phyloP scores from a whole-genome alignment of 2,329 filamentous ascomycete species.

The Trichoderma sp. region DNA sequence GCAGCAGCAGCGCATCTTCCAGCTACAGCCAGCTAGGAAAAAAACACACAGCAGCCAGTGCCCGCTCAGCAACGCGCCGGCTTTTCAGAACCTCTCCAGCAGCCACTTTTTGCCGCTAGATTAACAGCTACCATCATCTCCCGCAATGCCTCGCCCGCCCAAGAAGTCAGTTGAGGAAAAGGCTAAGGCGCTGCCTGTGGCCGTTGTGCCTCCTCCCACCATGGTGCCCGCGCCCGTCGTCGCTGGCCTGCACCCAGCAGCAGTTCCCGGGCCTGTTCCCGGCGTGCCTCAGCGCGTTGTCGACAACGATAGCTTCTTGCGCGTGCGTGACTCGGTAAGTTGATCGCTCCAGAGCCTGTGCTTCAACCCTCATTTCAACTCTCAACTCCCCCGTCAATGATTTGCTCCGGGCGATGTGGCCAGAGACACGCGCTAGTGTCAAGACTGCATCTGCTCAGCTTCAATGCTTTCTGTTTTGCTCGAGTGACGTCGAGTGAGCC shows the following conservation, averaged over 20 bases:
- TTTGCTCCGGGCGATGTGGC: not conserved
- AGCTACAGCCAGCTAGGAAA: not conserved
- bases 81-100: not conserved
- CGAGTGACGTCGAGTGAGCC: conserved; percentile 11
- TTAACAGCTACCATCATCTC: not conserved
- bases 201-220: conserved; percentile 36
- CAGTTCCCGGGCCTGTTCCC: conserved; percentile 22
- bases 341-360: not conserved
- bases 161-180: conserved; percentile 44
- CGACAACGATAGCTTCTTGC: conserved; percentile 73
- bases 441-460: not conserved
- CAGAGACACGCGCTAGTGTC: conserved; percentile 1
- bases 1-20: conserved; percentile 14
- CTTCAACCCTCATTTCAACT: not conserved
- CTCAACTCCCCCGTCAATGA: not conserved
- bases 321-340: conserved; percentile 80
- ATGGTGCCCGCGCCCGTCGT: conserved; percentile 39
- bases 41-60: not conserved
- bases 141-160: conserved; percentile 45
- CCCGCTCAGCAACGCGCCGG: conserved; percentile 10
- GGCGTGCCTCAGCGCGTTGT: conserved; percentile 43
- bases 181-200: conserved; percentile 35
- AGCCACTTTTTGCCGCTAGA: conserved; percentile 6
- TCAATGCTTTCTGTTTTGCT: conserved; percentile 1
- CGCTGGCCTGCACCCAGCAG: conserved; percentile 22